Base-by-base conservation (phyloP, 2,329 filamentous ascomycete species). In the Davidsoniella neocaledoniae region DNA sequence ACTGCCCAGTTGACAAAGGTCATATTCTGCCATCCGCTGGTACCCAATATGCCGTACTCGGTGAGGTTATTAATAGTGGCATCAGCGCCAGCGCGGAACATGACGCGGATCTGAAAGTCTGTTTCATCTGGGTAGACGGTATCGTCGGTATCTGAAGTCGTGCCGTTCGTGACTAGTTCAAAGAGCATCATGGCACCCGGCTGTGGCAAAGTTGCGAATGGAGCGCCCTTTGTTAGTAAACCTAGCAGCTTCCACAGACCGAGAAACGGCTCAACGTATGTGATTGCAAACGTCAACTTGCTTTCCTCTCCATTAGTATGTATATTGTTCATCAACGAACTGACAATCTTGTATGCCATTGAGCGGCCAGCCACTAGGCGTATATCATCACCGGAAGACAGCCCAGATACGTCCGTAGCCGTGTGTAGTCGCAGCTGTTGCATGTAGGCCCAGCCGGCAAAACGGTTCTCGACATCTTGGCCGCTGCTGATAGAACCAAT, bases 101-200 rank as follows among this genome's bases (percentile, higher is more conserved):
- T 59, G 58, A 79, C 76, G n/a, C 75, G 70, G 4, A 79, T 68
- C 51, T 62, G 66, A 14, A 78, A 62, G 17, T 71, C 64, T 8
- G 64, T 57, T 0, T 56, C 50, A 2, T 55, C 43, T 0, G 67
- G 66, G 48, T 60, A 62, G 52, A 52, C 53, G 6, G 26, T 29
- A 29, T 29, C 26, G 21, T 23, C 55, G 55, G 39, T 55, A 48
- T 48, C 53, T 41, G 52, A 50, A 4, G 56, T 49, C 3, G 55
- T 41, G 17, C 61, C 51, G 14, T 61, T 55, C 9, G 62, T 61
- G 33, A 68, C 61, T 16, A 79, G 61, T 65, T 94, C 87, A 59
- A 91, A 87, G 0, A 75, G 68, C 72, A 94, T 81, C 39, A 76
- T 73, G 1, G 79, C 80, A 0, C 86, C 86, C 37, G 86, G 85